Conservation (phyloP, 768 basidiomycete genomes). For the Crassisporium funariophilum region DNA sequence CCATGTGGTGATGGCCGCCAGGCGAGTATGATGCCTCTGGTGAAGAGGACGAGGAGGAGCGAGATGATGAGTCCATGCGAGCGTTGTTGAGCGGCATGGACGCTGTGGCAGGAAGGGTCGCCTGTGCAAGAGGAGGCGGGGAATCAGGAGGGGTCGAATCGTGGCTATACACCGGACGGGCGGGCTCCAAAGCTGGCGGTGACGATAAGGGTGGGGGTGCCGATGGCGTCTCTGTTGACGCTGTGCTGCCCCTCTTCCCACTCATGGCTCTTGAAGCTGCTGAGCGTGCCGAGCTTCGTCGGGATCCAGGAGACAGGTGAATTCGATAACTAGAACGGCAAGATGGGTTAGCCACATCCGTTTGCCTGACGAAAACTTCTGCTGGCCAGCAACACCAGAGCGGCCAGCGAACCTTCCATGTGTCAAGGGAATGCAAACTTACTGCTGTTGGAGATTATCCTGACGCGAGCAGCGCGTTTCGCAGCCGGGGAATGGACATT, state of each 20-base stretch:
- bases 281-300: conserved; percentile 66
- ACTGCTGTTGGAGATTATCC: conserved; percentile 80
- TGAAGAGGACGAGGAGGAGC: conserved; percentile 42
- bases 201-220: conserved; percentile 35
- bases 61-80: conserved; percentile 8
- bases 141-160: conserved; percentile 54
- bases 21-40: conserved; percentile 44
- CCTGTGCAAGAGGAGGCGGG: conserved; percentile 55
- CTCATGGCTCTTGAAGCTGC: conserved; percentile 48
- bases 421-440: conserved; percentile 24
- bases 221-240: conserved; percentile 15
- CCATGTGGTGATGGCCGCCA: conserved; percentile 25
- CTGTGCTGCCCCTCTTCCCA: conserved; percentile 28
- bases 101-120: conserved; percentile 47
- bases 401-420: neutral
- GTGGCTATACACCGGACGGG: conserved; percentile 36
- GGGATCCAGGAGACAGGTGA: conserved; percentile 78
- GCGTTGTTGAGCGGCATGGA: conserved; percentile 18
- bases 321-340: conserved; percentile 64
- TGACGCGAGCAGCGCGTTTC: conserved; percentile 89
- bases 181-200: conserved; percentile 50
- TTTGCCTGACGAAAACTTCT: too few species aligned
- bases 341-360: neutral
- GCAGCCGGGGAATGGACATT: conserved; percentile 94
- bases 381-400: neutral